A percentile compares a stretch with the other conserved stretches of the same genome.
These are phyloP conservation scores for Bromus sterilis DNA, from an alignment of 176 grass and related monocot species.

Conservation along the genomic window DNA sequence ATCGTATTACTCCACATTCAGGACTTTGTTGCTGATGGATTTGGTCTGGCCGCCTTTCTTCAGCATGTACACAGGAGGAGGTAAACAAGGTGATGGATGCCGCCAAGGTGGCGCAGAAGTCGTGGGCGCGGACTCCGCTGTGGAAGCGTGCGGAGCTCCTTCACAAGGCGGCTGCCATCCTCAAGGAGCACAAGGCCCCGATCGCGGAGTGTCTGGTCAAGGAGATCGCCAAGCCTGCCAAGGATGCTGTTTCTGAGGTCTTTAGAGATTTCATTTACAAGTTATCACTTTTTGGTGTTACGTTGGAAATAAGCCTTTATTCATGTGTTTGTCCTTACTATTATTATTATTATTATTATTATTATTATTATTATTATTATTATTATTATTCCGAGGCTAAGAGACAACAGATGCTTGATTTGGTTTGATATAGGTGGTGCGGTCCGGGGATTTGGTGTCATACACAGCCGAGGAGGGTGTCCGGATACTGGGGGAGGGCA, in stretches of 20 bases:
- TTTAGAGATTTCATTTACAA: not conserved
- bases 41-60: not conserved
- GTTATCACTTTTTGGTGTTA: not conserved
- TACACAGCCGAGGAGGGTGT: constrained; percentile 97
- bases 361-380: too few species aligned
- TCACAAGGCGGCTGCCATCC: constrained; percentile 84
- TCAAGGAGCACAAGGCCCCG: constrained; percentile 78
- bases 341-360: too few species aligned
- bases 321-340: not conserved
- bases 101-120: constrained; percentile 73
- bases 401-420: not conserved
- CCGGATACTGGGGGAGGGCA: constrained; percentile 84
- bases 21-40: not conserved
- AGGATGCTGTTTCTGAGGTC: constrained; percentile 89
- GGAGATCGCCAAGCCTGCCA: constrained; percentile 96
- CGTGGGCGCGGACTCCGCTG: constrained; percentile 70
- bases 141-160: constrained; percentile 94
- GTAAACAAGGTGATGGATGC: constrained; percentile 96
- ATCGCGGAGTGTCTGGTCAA: constrained; percentile 91
- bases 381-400: too few species aligned
- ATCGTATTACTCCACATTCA: not conserved
- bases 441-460: constrained; percentile 85
- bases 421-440: constrained; percentile 55
- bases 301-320: too few species aligned
- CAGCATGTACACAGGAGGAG: constrained; percentile 98